A percentile compares a stretch with the other conserved stretches of the same genome.
These are phyloP conservation scores for Fremontodendron californicum DNA, from an alignment of 345 rosid species.

Conservation along the genomic window DNA sequence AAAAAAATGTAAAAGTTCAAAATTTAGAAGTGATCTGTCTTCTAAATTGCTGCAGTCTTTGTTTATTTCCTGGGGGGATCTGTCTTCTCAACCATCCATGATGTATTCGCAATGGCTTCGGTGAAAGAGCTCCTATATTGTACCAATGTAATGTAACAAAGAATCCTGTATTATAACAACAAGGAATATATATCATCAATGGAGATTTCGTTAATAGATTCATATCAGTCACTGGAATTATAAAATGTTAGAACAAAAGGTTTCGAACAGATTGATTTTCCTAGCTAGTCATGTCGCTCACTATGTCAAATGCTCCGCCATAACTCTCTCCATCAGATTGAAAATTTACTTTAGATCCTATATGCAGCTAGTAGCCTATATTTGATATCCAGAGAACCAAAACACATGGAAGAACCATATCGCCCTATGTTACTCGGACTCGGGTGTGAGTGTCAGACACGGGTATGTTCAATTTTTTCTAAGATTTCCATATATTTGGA, in stretches of 20 bases:
- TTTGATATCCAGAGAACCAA: neutral
- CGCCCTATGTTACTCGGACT: neutral
- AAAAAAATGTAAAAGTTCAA: neutral
- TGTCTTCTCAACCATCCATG: neutral
- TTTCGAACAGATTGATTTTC: neutral
- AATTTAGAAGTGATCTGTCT: neutral
- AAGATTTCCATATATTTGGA: no score
- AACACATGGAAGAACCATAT: neutral
- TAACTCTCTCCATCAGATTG: neutral
- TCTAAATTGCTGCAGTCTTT: neutral
- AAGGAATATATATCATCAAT: neutral
- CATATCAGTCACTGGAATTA: neutral
- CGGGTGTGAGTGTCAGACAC: no score
- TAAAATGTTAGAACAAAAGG: neutral
- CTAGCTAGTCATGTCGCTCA: neutral
- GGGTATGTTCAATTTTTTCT: no score
- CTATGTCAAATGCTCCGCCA: neutral
- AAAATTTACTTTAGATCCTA: neutral
- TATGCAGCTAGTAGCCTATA: neutral
- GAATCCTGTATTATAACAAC: neutral
- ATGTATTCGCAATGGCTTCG: neutral
- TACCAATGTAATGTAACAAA: neutral
- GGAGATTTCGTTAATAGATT: neutral
- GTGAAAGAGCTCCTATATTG: neutral
- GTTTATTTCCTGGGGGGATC: neutral